Evolutionary conservation across 2,329 filamentous ascomycete species (phyloP).

Genomic region (Chrysosphaeria jannelii): DNA sequence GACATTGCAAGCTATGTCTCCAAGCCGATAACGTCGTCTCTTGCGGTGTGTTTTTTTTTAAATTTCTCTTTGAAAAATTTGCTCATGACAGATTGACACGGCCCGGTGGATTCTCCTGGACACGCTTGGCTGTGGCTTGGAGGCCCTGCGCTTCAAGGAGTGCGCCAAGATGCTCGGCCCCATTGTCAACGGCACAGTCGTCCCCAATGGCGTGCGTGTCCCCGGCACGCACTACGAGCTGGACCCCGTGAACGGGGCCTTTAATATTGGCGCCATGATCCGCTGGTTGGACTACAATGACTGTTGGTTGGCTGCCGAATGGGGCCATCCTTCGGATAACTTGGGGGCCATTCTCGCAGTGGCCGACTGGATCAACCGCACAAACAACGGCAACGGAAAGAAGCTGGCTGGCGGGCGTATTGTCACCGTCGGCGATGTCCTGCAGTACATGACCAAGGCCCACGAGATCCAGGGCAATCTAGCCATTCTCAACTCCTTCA

Average conservation of each 20-base stretch:
- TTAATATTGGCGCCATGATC: conserved; percentile 98
- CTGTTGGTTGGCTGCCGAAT: conserved; percentile 82
- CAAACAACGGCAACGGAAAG: conserved; percentile 16
- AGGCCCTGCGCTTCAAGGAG: conserved; percentile 84
- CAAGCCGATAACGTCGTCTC: conserved; percentile 65
- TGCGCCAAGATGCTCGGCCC: conserved; percentile 88
- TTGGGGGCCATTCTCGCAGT: conserved; percentile 87
- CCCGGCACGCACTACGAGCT: conserved; percentile 82
- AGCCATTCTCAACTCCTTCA: conserved; percentile 92
- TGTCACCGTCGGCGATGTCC: conserved; percentile 65
- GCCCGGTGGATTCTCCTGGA: conserved; percentile 91
- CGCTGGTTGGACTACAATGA: conserved; percentile 99
- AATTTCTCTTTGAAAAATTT: background rate
- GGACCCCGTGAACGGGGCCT: conserved; percentile 81
- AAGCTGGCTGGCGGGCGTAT: conserved; percentile 54
- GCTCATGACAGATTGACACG: conserved; percentile 39
- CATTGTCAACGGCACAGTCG: conserved; percentile 62
- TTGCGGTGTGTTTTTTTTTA: conserved; percentile 37
- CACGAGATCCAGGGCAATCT: conserved; percentile 97
- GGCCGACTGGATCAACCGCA: conserved; percentile 90
- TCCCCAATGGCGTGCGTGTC: conserved; percentile 76
- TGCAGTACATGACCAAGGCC: conserved; percentile 96
- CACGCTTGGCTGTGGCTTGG: conserved; percentile 84
- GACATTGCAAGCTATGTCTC: conserved; percentile 91
- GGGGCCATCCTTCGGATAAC: conserved; percentile 97